Evolutionary conservation across 2,329 filamentous ascomycete species (phyloP).

Genomic region (Arthrobotrys sinensis): DNA sequence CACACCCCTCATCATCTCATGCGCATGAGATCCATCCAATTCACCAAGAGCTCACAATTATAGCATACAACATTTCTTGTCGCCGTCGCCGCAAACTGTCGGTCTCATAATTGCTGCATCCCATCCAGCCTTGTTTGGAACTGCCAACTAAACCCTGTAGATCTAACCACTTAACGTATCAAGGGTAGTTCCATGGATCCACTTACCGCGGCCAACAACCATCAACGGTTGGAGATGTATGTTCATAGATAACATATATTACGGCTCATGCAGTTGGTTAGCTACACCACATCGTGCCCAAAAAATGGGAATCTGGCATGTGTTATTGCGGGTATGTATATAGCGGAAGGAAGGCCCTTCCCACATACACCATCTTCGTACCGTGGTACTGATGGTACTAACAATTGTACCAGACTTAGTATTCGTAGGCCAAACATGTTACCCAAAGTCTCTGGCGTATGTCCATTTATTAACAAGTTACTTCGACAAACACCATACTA

Average conservation of each 20-base stretch:
- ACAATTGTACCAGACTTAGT: neutral
- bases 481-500: neutral
- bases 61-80: constrained; percentile 12
- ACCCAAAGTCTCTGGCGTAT: neutral
- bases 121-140: constrained; percentile 14
- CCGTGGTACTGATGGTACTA: neutral
- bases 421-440: neutral
- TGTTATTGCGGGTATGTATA: neutral
- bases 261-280: neutral
- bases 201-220: constrained; percentile 20
- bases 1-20: neutral
- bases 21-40: neutral
- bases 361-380: constrained; percentile 6
- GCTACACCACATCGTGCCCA: neutral
- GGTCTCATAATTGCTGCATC: constrained; percentile 26
- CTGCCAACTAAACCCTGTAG: constrained; percentile 15
- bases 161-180: constrained; percentile 7
- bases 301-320: neutral
- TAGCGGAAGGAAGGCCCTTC: neutral
- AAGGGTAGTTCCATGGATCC: constrained; percentile 19
- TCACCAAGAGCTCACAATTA: constrained; percentile 20
- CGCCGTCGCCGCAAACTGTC: constrained; percentile 25
- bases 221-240: neutral
- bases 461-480: constrained; percentile 1
- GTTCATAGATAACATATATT: constrained; percentile 21